Conservation (phyloP, 176 grass and related monocot genomes). For the Ampelocalamus luodianensis region DNA sequence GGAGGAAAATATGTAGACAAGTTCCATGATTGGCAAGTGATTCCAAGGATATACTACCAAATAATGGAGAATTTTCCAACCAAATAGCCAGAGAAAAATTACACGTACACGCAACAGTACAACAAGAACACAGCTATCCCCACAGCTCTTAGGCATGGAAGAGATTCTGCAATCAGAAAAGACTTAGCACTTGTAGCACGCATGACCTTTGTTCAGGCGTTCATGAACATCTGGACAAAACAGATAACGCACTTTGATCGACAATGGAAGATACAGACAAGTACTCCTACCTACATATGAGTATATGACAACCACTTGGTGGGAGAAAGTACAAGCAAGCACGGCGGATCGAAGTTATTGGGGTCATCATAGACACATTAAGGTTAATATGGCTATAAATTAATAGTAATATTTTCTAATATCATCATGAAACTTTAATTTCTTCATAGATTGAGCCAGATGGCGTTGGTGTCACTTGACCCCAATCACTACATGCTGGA, state of each 20-base stretch:
- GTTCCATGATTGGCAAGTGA: slow-evolving; percentile 23
- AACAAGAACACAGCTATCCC: not conserved
- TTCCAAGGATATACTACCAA: not conserved
- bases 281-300: not conserved
- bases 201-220: not conserved
- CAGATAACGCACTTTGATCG: slow-evolving; percentile 1
- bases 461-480: too few species aligned
- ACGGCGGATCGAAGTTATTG: too few species aligned
- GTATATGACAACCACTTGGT: slow-evolving; percentile 9
- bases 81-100: not conserved
- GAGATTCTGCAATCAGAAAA: not conserved
- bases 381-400: too few species aligned
- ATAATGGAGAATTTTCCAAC: not conserved
- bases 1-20: not conserved
- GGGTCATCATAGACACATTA: too few species aligned
- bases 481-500: too few species aligned
- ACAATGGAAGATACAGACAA: slow-evolving; percentile 16
- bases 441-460: too few species aligned
- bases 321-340: not conserved
- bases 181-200: not conserved
- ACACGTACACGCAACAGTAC: not conserved
- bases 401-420: too few species aligned
- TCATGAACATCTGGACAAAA: not conserved
- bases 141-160: not conserved
- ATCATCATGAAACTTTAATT: too few species aligned